These are phyloP conservation scores for Chlamydomonas reinhardtii DNA, from an alignment of 163 green algal species.

Conservation along the genomic window DNA sequence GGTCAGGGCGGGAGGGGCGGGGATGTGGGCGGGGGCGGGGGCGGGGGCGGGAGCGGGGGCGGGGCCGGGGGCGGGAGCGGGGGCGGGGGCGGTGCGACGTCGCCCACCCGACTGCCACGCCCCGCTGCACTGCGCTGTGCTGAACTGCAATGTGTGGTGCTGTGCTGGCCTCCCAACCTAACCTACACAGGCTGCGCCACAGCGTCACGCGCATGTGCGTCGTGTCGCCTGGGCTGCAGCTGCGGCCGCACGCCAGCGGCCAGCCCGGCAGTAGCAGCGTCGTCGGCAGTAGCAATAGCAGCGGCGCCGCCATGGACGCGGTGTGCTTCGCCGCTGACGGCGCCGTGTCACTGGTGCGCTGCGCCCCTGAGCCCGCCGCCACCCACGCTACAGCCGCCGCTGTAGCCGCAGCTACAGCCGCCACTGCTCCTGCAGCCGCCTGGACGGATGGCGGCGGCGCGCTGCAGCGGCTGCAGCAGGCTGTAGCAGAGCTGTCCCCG, in stretches of 20 bases:
- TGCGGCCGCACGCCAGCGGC: background rate
- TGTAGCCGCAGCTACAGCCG: background rate
- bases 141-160: too few species aligned
- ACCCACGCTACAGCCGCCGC: background rate
- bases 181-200: conserved; percentile 10
- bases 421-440: background rate
- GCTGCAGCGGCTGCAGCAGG: conserved; percentile 1
- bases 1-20: too few species aligned
- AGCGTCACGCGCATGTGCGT: conserved; percentile 36
- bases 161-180: background rate
- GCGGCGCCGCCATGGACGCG: background rate
- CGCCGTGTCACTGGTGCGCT: background rate
- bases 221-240: background rate
- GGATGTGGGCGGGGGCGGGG: too few species aligned
- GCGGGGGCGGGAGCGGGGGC: too few species aligned
- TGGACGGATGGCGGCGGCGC: too few species aligned
- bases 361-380: background rate
- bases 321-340: background rate
- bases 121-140: too few species aligned
- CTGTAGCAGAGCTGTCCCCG: background rate
- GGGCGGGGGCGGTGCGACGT: too few species aligned
- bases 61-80: too few species aligned
- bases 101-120: too few species aligned
- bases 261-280: background rate
- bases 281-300: background rate